These are phyloP conservation scores for Exserohilum turcica DNA, from an alignment of 2,329 filamentous ascomycete species.

Conservation along the genomic window DNA sequence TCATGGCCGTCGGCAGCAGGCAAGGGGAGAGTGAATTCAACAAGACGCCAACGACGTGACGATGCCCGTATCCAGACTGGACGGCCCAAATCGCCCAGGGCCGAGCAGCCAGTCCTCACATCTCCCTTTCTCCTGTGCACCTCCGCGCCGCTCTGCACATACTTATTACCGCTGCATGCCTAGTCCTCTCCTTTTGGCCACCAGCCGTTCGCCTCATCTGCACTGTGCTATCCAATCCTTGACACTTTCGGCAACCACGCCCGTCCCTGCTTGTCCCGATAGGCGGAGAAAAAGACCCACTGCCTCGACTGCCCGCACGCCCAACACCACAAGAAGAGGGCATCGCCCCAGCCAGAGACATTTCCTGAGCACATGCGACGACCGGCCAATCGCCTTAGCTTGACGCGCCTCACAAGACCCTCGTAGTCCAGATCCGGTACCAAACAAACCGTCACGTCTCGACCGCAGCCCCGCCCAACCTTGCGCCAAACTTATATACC, in stretches of 20 bases:
- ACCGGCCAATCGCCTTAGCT: conserved; percentile 23
- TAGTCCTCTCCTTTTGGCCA: background rate
- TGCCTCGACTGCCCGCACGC: conserved; percentile 10
- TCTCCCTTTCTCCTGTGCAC: background rate
- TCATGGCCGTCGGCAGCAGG: background rate
- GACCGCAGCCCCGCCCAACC: conserved; percentile 23
- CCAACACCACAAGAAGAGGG: conserved; percentile 19
- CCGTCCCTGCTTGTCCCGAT: conserved; percentile 15
- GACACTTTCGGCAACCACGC: conserved; percentile 25
- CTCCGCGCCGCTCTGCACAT: conserved; percentile 5
- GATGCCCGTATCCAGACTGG: conserved; percentile 6
- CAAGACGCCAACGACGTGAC: conserved; percentile 12
- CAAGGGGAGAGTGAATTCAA: conserved; percentile 11
- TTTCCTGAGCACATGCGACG: conserved; percentile 28
- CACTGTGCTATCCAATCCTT: conserved; percentile 18
- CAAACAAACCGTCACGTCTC: conserved; percentile 27
- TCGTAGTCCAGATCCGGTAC: conserved; percentile 13
- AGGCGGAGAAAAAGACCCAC: conserved; percentile 29
- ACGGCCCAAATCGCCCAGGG: conserved; percentile 3
- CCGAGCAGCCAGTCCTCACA: background rate
- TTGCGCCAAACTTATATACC: conserved; percentile 25
- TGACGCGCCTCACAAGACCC: conserved; percentile 15
- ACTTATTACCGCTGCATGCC: background rate
- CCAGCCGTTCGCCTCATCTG: conserved; percentile 10
- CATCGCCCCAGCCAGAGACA: conserved; percentile 24